A percentile compares a stretch with the other conserved stretches of the same genome.
phyloP scores from a whole-genome alignment of 2,329 filamentous ascomycete species.

The Phialocephala sp. region DNA sequence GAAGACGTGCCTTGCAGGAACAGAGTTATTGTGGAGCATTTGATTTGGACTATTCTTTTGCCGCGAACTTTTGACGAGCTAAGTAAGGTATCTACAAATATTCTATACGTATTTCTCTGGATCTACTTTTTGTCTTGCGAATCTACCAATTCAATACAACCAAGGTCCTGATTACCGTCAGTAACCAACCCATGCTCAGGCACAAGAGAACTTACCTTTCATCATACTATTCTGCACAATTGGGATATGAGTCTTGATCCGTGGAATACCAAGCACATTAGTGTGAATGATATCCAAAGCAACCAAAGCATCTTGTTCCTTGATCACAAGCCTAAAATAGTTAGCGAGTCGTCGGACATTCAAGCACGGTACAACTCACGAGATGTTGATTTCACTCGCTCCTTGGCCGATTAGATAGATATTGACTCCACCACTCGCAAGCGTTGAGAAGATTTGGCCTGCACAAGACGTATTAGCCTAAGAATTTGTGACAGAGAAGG shows the following conservation, averaged over 20 bases:
- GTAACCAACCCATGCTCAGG: too few relatives aligned
- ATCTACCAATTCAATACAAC: not conserved
- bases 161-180: not conserved
- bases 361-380: slow-evolving; percentile 17
- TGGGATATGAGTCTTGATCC: not conserved
- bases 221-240: slow-evolving; percentile 24
- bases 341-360: slow-evolving; percentile 3
- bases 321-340: not conserved
- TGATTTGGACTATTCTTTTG: too few relatives aligned
- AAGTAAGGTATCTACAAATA: not conserved
- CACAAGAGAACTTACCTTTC: slow-evolving; percentile 23
- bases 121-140: not conserved
- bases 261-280: slow-evolving; percentile 26
- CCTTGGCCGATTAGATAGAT: slow-evolving; percentile 62
- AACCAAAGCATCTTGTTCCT: not conserved
- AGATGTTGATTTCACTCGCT: slow-evolving; percentile 37
- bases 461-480: slow-evolving; percentile 44
- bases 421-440: slow-evolving; percentile 58
- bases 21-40: too few relatives aligned
- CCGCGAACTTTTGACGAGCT: too few relatives aligned
- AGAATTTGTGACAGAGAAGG: too few relatives aligned
- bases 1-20: too few relatives aligned
- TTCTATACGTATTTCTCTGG: not conserved
- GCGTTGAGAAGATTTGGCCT: slow-evolving; percentile 55
- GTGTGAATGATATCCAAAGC: slow-evolving; percentile 31